Evolutionary conservation across 73 alveolate species (phyloP).

Genomic region (Stentor coeruleus): DNA sequence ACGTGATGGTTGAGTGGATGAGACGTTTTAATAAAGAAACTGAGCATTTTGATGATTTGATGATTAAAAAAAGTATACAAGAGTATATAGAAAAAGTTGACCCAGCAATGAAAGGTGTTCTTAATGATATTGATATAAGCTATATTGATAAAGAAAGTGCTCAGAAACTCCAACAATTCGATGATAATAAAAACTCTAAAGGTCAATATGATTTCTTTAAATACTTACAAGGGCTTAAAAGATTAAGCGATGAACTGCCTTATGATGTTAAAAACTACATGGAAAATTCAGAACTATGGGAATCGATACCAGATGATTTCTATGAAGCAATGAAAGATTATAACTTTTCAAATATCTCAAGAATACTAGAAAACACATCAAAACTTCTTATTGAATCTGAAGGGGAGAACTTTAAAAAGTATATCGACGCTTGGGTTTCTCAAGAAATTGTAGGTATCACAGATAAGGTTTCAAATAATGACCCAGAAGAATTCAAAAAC

Average conservation of each 20-base stretch:
- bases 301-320: not conserved
- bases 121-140: not conserved
- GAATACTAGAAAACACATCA: not conserved
- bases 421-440: not conserved
- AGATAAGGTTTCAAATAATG: not conserved
- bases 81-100: constrained; percentile 15
- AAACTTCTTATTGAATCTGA: not conserved
- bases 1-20: constrained; percentile 20
- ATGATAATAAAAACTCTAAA: not conserved
- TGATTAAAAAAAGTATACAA: not conserved
- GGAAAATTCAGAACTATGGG: constrained; percentile 12
- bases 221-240: not conserved
- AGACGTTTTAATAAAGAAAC: not conserved
- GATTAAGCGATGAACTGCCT: not conserved
- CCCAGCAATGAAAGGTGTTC: constrained; percentile 24
- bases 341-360: not conserved
- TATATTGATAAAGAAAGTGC: not conserved
- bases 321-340: not conserved
- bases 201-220: constrained; percentile 15
- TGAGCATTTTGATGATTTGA: constrained; percentile 2
- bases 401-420: not conserved
- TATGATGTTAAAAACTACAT: not conserved
- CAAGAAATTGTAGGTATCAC: not conserved
- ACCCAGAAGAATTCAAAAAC: constrained; percentile 20
- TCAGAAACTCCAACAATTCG: not conserved